Conservation (phyloP, 106 monocot genomes). For the Allium cepa region DNA sequence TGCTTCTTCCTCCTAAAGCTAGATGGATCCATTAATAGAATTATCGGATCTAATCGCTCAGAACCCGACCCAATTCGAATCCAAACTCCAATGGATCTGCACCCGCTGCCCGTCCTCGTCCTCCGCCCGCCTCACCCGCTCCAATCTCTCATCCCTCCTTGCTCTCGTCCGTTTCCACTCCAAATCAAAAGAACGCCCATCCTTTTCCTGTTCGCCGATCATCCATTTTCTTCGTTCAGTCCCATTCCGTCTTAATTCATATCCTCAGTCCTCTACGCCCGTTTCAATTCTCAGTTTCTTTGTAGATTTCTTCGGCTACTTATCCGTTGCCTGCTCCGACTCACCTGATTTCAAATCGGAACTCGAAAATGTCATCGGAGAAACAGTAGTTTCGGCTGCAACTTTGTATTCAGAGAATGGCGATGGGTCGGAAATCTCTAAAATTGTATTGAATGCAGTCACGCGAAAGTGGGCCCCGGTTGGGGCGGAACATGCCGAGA, state of each 20-base stretch:
- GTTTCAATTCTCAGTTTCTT: conserved; percentile 32
- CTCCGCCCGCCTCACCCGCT: conserved; percentile 35
- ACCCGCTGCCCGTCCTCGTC: conserved; percentile 53
- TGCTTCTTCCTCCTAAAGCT: neutral
- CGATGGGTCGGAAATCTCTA: conserved; percentile 25
- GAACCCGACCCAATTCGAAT: conserved; percentile 62
- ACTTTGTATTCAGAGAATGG: neutral
- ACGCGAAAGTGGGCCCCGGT: conserved; percentile 39
- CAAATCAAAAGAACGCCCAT: conserved; percentile 15
- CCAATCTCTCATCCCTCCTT: conserved; percentile 63
- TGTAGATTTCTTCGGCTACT: conserved; percentile 30
- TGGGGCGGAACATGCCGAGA: conserved; percentile 25
- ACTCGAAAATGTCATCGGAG: conserved; percentile 22
- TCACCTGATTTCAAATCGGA: conserved; percentile 36
- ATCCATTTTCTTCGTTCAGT: conserved; percentile 47
- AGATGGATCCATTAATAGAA: conserved; percentile 80
- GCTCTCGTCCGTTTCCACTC: conserved; percentile 74
- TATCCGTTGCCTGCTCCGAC: conserved; percentile 22
- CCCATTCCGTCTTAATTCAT: conserved; percentile 35
- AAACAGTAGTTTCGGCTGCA: conserved; percentile 22
- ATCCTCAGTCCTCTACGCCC: conserved; percentile 39
- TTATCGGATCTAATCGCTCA: conserved; percentile 85
- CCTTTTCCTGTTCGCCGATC: conserved; percentile 39
- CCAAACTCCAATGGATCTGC: conserved; percentile 94
- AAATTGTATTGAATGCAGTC: conserved; percentile 47